These are phyloP conservation scores for California macrophylla DNA, from an alignment of 441 rosid species.

Conservation along the genomic window DNA sequence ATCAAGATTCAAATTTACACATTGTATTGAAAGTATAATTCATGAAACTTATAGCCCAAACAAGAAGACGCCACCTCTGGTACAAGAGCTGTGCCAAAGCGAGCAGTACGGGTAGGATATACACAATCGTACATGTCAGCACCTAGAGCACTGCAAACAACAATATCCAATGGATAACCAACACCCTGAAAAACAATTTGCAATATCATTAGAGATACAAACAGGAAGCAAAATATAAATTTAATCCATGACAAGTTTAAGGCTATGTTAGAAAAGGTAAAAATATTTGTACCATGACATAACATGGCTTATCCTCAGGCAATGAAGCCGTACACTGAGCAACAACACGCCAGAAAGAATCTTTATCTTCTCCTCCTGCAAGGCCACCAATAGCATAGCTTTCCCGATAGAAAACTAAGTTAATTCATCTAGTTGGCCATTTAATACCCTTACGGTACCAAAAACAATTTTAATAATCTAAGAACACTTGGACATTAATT, in stretches of 20 bases:
- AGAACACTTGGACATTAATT: no score
- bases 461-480: no score
- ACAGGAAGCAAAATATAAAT: no score
- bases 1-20: constrained; percentile 11
- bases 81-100: constrained; percentile 66
- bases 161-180: constrained; percentile 70
- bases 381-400: constrained; percentile 88
- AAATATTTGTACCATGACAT: constrained; percentile 48
- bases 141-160: constrained; percentile 76
- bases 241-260: neutral
- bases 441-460: neutral
- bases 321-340: constrained; percentile 71
- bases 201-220: neutral
- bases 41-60: constrained; percentile 6
- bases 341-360: constrained; percentile 81
- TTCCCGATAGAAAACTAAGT: constrained; percentile 29
- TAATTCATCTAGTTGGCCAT: constrained; percentile 21
- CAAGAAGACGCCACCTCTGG: constrained; percentile 45
- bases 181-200: constrained; percentile 45
- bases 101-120: constrained; percentile 77
- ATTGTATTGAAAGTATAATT: neutral
- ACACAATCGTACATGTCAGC: constrained; percentile 80
- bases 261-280: constrained; percentile 3
- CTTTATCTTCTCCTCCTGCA: constrained; percentile 77
- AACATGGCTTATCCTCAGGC: constrained; percentile 74